Evolutionary conservation across 1,284 basidiomycete species (phyloP).

Genomic region (Melampsora abietis-canadensis): DNA sequence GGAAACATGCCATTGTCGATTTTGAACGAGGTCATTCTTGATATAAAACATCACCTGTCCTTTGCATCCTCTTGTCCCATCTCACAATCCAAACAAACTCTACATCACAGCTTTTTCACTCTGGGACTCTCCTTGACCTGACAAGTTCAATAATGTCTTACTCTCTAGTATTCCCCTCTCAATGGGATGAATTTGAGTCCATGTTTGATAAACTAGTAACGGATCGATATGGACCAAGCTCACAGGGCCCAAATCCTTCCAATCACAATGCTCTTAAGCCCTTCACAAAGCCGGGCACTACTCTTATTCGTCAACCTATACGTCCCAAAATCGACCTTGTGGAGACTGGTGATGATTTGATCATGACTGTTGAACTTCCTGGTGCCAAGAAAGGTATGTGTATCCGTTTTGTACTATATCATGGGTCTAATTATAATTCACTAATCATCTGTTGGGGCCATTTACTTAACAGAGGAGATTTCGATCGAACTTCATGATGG

Average conservation of each 20-base stretch:
- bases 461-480: constrained; percentile 29
- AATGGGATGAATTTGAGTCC: constrained; percentile 10
- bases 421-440: not conserved
- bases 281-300: not conserved
- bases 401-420: not conserved
- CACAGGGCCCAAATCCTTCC: not conserved
- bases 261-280: not conserved
- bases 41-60: no score
- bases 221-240: constrained; percentile 10
- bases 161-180: constrained; percentile 1
- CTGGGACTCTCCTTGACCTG: no score
- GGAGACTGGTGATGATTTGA: not conserved
- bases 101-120: no score
- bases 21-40: no score
- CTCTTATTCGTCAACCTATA: not conserved
- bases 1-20: no score
- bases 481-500: constrained; percentile 40
- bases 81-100: not conserved
- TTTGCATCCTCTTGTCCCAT: not conserved
- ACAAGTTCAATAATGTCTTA: not conserved
- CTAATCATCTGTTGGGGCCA: not conserved
- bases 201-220: constrained; percentile 6
- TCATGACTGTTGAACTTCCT: constrained; percentile 21
- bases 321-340: constrained; percentile 16
- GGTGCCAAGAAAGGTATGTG: constrained; percentile 21